These are phyloP conservation scores for Hypoxylon sp. DNA, from an alignment of 2,329 filamentous ascomycete genomes.

Conservation along the genomic window DNA sequence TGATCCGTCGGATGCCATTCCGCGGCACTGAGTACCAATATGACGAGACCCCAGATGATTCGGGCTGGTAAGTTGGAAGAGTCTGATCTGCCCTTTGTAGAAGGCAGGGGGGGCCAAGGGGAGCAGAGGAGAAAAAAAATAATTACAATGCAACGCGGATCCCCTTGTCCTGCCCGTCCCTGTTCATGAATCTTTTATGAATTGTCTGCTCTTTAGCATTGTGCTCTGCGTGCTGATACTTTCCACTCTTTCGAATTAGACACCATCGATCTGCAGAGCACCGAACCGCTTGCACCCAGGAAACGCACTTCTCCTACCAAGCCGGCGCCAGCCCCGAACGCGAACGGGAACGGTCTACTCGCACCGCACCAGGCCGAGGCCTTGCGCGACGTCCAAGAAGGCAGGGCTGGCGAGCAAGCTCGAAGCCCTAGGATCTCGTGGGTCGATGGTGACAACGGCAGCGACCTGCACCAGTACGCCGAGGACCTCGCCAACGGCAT, in stretches of 20 bases:
- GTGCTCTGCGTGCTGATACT: conserved; percentile 40
- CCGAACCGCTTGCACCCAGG: conserved; percentile 81
- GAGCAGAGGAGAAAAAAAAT: conserved; percentile 19
- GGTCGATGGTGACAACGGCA: conserved; percentile 52
- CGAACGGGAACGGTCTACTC: conserved; percentile 50
- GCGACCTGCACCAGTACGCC: conserved; percentile 55
- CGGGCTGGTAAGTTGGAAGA: conserved; percentile 62
- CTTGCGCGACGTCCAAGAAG: conserved; percentile 79
- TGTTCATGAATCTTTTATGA: conserved; percentile 7
- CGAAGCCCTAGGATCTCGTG: conserved; percentile 69
- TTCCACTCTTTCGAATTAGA: conserved; percentile 61
- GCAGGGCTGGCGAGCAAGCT: conserved; percentile 75
- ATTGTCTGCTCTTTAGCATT: conserved; percentile 19
- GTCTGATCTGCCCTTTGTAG: conserved; percentile 34
- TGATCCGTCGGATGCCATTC: conserved; percentile 43
- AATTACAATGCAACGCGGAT: conserved; percentile 37
- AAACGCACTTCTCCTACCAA: conserved; percentile 70
- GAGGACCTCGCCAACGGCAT: conserved; percentile 55
- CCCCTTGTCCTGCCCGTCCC: conserved; percentile 21
- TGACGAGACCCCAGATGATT: conserved; percentile 68
- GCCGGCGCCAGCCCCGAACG: conserved; percentile 54
- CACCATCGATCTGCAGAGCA: conserved; percentile 93
- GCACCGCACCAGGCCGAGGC: conserved; percentile 87
- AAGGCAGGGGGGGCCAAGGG: conserved; percentile 23
- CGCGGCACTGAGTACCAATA: conserved; percentile 48